These are phyloP conservation scores for Endocalyx cinctus DNA, from an alignment of 2,329 filamentous ascomycete genomes.

Conservation along the genomic window DNA sequence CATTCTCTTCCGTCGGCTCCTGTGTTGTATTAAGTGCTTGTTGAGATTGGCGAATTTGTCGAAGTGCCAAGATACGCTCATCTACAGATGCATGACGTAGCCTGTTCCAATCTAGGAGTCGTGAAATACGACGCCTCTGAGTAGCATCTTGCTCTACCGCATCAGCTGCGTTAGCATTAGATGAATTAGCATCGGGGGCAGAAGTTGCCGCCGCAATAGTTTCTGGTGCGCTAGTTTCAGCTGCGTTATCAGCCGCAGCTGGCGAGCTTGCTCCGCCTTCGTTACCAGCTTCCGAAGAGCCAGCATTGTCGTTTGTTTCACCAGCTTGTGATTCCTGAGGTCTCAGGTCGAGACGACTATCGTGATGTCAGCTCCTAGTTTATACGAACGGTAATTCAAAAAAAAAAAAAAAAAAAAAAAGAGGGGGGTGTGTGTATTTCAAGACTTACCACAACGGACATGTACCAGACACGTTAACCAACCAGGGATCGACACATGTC, in stretches of 20 bases:
- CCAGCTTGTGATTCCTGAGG: conserved; percentile 28
- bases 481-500: conserved; percentile 64
- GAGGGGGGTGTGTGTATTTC: too few relatives aligned
- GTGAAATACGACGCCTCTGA: conserved; percentile 42
- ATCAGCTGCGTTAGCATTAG: conserved; percentile 31
- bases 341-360: conserved; percentile 51
- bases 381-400: too few relatives aligned
- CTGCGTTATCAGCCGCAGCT: neutral
- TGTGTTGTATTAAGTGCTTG: conserved; percentile 22
- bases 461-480: conserved; percentile 65
- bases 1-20: conserved; percentile 30
- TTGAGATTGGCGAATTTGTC: conserved; percentile 43
- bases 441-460: conserved; percentile 67
- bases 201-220: too few relatives aligned
- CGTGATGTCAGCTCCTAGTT: too few relatives aligned
- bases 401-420: too few relatives aligned
- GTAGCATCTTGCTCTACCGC: conserved; percentile 23
- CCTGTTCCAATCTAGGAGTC: conserved; percentile 52
- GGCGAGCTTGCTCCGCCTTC: conserved; percentile 7
- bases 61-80: conserved; percentile 57
- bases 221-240: neutral
- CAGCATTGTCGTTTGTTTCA: conserved; percentile 7
- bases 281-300: conserved; percentile 28
- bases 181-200: conserved; percentile 37
- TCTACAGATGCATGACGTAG: conserved; percentile 55